These are phyloP conservation scores for Trichosporon ovoides DNA, from an alignment of 1,284 basidiomycete genomes.

Conservation along the genomic window DNA sequence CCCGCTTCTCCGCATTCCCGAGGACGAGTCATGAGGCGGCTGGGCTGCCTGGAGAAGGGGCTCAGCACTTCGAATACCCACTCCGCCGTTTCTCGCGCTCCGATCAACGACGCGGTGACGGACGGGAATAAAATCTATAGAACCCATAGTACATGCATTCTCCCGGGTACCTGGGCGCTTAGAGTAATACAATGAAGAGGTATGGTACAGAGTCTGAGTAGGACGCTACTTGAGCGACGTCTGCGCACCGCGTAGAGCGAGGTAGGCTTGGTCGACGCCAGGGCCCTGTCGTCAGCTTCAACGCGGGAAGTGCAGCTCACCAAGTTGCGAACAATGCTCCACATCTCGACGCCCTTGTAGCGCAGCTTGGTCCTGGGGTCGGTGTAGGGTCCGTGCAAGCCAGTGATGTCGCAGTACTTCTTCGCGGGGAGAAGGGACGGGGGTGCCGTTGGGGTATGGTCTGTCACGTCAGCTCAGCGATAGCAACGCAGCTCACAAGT, in stretches of 20 bases:
- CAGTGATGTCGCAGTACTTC: conserved; percentile 55
- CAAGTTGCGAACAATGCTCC: conserved; percentile 45
- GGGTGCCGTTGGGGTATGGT: conserved; percentile 46
- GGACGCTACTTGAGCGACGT: conserved; percentile 38
- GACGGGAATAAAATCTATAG: conserved; percentile 2
- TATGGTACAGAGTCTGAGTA: neutral
- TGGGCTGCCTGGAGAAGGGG: neutral
- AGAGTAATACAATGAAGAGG: neutral
- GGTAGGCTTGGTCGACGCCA: conserved; percentile 47
- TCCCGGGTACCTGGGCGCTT: conserved; percentile 1
- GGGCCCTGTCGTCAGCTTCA: conserved; percentile 36
- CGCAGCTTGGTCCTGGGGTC: conserved; percentile 49
- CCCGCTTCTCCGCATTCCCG: neutral
- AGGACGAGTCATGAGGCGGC: no score
- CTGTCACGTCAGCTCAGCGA: conserved; percentile 22
- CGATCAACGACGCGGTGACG: neutral
- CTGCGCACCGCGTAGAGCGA: conserved; percentile 44
- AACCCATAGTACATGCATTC: conserved; percentile 5
- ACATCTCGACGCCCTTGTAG: conserved; percentile 49
- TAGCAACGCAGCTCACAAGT: conserved; percentile 38
- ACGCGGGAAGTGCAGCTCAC: conserved; percentile 26
- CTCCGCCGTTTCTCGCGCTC: neutral
- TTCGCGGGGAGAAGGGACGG: conserved; percentile 48
- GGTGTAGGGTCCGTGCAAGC: conserved; percentile 49
- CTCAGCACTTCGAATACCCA: no score